phyloP scores from a whole-genome alignment of 495 filamentous ascomycete genomes.

The Talaromyces stipitatus region DNA sequence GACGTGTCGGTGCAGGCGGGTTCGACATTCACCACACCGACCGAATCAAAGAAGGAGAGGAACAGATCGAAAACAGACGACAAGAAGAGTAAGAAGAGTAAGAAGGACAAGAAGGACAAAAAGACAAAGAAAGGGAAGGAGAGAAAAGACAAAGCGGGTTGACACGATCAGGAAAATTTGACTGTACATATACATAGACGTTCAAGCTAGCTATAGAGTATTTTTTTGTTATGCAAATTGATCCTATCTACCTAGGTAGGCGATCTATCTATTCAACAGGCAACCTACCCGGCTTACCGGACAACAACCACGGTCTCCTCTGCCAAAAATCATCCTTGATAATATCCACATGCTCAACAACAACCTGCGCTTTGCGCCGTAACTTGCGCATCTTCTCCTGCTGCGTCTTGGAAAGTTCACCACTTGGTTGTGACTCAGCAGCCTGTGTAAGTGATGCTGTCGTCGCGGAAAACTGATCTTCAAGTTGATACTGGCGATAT shows the following conservation, averaged over 20 bases:
- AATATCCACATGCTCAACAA: slow-evolving; percentile 81
- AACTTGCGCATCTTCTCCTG: slow-evolving; percentile 70
- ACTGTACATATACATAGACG: not conserved
- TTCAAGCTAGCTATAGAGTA: not conserved
- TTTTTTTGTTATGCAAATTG: slow-evolving; percentile 13
- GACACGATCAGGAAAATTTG: not conserved
- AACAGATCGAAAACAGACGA: slow-evolving; percentile 15
- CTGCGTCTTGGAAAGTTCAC: slow-evolving; percentile 61
- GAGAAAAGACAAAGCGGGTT: not conserved
- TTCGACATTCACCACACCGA: not conserved
- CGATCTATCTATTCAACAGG: slow-evolving; percentile 36
- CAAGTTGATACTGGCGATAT: slow-evolving; percentile 56
- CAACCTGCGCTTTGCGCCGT: slow-evolving; percentile 65
- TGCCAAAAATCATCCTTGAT: slow-evolving; percentile 94
- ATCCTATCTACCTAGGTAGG: slow-evolving; percentile 15
- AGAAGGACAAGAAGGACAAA: slow-evolving; percentile 22
- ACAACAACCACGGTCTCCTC: slow-evolving; percentile 75
- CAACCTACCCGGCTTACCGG: slow-evolving; percentile 61
- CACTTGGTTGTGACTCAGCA: slow-evolving; percentile 7
- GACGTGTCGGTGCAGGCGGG: not conserved
- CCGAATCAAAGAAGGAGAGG: slow-evolving; percentile 6
- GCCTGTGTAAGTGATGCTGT: slow-evolving; percentile 11
- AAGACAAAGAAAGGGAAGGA: not conserved
- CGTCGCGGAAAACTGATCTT: slow-evolving; percentile 18
- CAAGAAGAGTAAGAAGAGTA: slow-evolving; percentile 24